Conservation (phyloP, 2,329 filamentous ascomycete species). For the Colletotrichum salicis region DNA sequence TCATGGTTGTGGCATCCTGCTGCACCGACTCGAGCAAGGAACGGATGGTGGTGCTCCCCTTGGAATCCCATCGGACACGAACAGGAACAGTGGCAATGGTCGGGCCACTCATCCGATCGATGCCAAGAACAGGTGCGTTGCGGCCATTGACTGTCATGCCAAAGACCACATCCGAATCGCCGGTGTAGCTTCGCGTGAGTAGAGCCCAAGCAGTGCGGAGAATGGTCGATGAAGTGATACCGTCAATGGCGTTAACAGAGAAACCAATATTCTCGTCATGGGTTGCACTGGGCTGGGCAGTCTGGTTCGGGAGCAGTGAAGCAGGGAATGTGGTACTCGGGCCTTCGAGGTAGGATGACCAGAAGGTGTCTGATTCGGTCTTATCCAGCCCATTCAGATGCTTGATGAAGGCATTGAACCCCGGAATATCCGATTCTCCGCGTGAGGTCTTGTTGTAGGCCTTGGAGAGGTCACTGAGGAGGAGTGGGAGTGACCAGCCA, state of each 20-base stretch:
- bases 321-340: not conserved
- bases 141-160: conserved; percentile 43
- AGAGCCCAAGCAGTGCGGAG: conserved; percentile 43
- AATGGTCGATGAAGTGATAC: not conserved
- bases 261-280: not conserved
- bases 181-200: conserved; percentile 49
- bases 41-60: conserved; percentile 12
- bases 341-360: not conserved
- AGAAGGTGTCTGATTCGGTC: not conserved
- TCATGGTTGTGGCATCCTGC: conserved; percentile 31
- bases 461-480: conserved; percentile 12
- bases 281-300: not conserved
- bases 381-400: not conserved
- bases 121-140: conserved; percentile 39
- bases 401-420: not conserved
- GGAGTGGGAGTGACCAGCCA: not conserved
- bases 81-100: conserved; percentile 44
- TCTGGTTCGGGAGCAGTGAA: not conserved
- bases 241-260: not conserved
- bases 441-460: conserved; percentile 1
- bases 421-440: not conserved
- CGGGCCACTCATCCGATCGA: conserved; percentile 42
- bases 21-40: conserved; percentile 30
- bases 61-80: conserved; percentile 27
- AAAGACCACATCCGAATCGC: conserved; percentile 41